Percentiles rank a stretch among this genome's conserved stretches.
Evolutionary conservation across 768 basidiomycete genomes (phyloP).

Genomic region (Lentinula sp.): DNA sequence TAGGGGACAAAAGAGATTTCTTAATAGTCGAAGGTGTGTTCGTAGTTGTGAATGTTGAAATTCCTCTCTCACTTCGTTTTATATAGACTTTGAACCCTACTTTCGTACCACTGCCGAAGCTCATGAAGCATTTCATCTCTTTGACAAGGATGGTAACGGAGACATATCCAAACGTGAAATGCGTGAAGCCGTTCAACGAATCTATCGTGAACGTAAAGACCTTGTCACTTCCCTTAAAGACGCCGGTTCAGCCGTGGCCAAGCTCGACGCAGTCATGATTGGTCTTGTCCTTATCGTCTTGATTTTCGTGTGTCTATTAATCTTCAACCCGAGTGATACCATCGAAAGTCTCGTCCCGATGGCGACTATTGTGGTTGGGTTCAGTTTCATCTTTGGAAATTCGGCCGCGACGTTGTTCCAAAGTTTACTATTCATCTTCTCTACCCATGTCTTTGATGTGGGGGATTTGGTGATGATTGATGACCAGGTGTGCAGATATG

Average conservation of each 20-base stretch:
- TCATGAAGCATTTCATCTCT: conserved; percentile 64
- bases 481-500: conserved; percentile 38
- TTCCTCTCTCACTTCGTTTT: neutral
- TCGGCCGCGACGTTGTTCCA: conserved; percentile 76
- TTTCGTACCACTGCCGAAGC: conserved; percentile 70
- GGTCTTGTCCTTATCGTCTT: conserved; percentile 49
- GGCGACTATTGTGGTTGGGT: conserved; percentile 75
- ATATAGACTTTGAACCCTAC: conserved; percentile 70
- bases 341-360: conserved; percentile 71
- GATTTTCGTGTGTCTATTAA: conserved; percentile 66
- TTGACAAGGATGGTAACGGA: conserved; percentile 81
- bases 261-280: conserved; percentile 72
- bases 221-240: conserved; percentile 72
- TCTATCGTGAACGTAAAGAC: conserved; percentile 73
- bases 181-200: conserved; percentile 76
- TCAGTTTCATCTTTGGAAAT: conserved; percentile 82
- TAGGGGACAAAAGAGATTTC: conserved; percentile 54
- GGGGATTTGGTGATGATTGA: conserved; percentile 83
- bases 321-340: conserved; percentile 65
- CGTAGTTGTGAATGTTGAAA: neutral
- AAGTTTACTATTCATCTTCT: conserved; percentile 82
- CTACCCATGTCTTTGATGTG: conserved; percentile 81
- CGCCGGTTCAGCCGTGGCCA: conserved; percentile 65
- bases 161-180: conserved; percentile 75
- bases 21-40: conserved; percentile 60